Evolutionary conservation across 257 asterid genomes (phyloP).

Genomic region (Mentha longifolia): DNA sequence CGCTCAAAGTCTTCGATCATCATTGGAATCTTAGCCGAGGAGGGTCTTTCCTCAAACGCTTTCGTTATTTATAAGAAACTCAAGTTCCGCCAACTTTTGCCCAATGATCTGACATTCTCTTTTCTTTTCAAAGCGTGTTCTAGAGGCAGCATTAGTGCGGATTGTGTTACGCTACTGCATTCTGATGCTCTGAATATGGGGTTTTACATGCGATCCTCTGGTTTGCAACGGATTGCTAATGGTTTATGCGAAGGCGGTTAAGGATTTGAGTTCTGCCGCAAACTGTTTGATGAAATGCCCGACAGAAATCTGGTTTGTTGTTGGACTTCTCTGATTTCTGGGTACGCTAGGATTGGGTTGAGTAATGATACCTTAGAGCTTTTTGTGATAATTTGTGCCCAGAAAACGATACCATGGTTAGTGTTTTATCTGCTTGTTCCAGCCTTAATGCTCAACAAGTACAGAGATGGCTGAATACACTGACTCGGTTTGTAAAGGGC

Average conservation of each 20-base stretch:
- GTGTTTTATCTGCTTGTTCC: conserved; percentile 74
- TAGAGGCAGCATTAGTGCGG: conserved; percentile 31
- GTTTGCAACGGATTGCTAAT: conserved; percentile 64
- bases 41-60: conserved; percentile 44
- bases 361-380: conserved; percentile 55
- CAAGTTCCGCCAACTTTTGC: conserved; percentile 42
- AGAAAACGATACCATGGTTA: conserved; percentile 69
- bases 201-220: conserved; percentile 44
- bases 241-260: conserved; percentile 50
- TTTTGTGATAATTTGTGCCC: conserved; percentile 51
- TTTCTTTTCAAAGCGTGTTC: conserved; percentile 69
- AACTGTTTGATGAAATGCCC: conserved; percentile 81
- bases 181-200: conserved; percentile 53
- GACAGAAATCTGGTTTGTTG: conserved; percentile 48
- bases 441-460: conserved; percentile 38
- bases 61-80: conserved; percentile 44
- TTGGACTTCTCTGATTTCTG: conserved; percentile 80
- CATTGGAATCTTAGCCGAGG: conserved; percentile 69
- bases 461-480: conserved; percentile 54
- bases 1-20: conserved; percentile 52
- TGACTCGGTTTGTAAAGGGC: conserved; percentile 27
- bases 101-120: conserved; percentile 70
- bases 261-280: conserved; percentile 58
- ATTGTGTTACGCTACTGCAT: conserved; percentile 52
- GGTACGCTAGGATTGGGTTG: conserved; percentile 56